These are phyloP conservation scores for Hypoxylon sp. DNA, from an alignment of 2,329 filamentous ascomycete genomes.

Conservation along the genomic window DNA sequence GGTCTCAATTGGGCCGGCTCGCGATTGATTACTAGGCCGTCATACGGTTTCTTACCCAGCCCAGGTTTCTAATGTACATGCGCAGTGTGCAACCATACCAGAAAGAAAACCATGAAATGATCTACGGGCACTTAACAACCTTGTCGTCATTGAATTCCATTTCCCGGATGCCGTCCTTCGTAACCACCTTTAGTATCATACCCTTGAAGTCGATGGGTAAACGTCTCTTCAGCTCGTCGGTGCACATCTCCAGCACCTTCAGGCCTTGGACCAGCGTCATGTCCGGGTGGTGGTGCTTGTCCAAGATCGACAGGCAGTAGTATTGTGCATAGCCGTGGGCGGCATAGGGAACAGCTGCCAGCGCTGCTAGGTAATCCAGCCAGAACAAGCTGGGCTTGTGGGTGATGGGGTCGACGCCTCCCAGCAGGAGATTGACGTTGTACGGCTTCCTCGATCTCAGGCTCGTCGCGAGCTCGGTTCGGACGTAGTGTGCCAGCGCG, in stretches of 20 bases:
- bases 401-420: conserved; percentile 91
- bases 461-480: conserved; percentile 90
- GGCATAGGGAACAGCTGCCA: conserved; percentile 91
- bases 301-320: conserved; percentile 96
- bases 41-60: conserved; percentile 34
- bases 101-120: conserved; percentile 27
- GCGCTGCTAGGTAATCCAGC: conserved; percentile 94
- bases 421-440: conserved; percentile 95
- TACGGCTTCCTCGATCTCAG: conserved; percentile 94
- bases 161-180: conserved; percentile 90
- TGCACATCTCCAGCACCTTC: conserved; percentile 94
- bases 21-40: conserved; percentile 37
- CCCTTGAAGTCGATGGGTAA: conserved; percentile 99
- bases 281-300: conserved; percentile 98
- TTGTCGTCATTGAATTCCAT: conserved; percentile 87
- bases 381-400: conserved; percentile 94
- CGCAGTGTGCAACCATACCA: conserved; percentile 34
- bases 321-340: conserved; percentile 99
- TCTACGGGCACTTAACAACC: conserved; percentile 71
- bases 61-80: conserved; percentile 54
- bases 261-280: conserved; percentile 90
- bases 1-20: conserved; percentile 21
- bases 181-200: conserved; percentile 92
- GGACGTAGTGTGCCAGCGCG: conserved; percentile 92
- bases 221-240: conserved; percentile 95